Conservation (phyloP, 1,284 basidiomycete genomes). For the Lignosus rhinocerotis region DNA sequence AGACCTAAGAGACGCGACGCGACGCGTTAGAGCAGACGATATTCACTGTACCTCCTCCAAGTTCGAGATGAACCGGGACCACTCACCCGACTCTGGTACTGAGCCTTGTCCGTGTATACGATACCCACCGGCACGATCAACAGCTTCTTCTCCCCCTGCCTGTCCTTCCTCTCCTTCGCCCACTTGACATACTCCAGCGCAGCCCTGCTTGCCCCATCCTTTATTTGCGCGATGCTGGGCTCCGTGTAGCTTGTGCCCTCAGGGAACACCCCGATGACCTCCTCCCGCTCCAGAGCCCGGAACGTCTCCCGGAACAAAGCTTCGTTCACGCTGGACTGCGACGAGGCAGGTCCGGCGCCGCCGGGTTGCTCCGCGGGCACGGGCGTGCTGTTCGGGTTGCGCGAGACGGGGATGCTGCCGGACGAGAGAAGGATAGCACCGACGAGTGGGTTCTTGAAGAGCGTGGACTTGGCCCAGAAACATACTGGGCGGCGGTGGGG, state of each 20-base stretch:
- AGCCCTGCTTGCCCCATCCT: conserved; percentile 94
- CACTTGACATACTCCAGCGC: conserved; percentile 90
- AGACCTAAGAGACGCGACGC: conserved; percentile 6
- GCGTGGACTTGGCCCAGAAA: conserved; percentile 89
- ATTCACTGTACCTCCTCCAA: no score
- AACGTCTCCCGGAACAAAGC: conserved; percentile 88
- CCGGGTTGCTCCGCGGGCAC: conserved; percentile 15
- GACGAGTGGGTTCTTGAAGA: conserved; percentile 80
- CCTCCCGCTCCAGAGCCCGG: conserved; percentile 79
- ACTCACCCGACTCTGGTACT: conserved; percentile 82
- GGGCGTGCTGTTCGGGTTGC: conserved; percentile 65
- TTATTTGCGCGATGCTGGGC: conserved; percentile 87
- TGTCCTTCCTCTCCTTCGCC: conserved; percentile 50
- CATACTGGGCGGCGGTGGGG: conserved; percentile 80
- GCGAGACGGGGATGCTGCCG: conserved; percentile 94
- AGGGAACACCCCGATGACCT: conserved; percentile 90
- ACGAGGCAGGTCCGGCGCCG: conserved; percentile 21
- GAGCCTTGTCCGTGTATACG: conserved; percentile 91
- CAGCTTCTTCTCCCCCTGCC: conserved; percentile 32
- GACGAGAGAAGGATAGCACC: conserved; percentile 78
- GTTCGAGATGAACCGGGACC: not conserved
- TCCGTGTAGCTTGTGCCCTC: conserved; percentile 92
- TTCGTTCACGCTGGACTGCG: conserved; percentile 78
- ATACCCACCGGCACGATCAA: conserved; percentile 80
- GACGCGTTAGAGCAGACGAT: not conserved